Evolutionary conservation across 108 stramenopile species (phyloP), one percentile per base, ranked within the genome.

Genomic region (Nitzschia sp.): DNA sequence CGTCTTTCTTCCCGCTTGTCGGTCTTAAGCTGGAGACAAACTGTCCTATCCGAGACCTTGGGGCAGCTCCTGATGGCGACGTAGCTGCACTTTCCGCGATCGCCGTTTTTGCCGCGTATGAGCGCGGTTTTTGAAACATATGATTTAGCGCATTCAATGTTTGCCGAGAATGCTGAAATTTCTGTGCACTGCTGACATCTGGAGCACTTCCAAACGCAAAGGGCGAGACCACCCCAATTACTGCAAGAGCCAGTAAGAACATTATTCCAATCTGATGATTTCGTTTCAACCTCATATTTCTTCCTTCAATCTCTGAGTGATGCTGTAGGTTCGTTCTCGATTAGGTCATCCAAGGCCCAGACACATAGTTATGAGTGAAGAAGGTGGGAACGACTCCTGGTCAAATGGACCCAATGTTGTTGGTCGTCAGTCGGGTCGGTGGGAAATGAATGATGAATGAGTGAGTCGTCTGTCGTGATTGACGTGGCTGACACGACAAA

Each of bases 11-110:
- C 21, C 73, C 66, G 11, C 29, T 17, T 34, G 38, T 30, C 3
- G 59, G 73, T 35, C 68, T 68, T n/a, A 66, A 34, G 9, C 45
- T 68, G 35, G 38, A 58, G 2, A 75, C 25, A 32, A 75, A 58
- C 46, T 29, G 9, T 44, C 66, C 46, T 13, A 68, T 21, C n/a
- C 58, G 63, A 19, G 72, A 73, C 30, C 19, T 58, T 29, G 34
- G 35, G 25, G 41, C 28, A n/a, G n/a, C 6, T 17, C n/a, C 50
- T 31, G 9, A 3, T 3, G 27, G 5, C 4, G 28, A 5, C 17
- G 55, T 29, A 31, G 55, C 9, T 8, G 28, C 33, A 9, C 25
- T 44, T 34, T 23, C 34, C 4, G 46, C 11, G 25, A 38, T 21
- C 23, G 13, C 21, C 6, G 15, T 25, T 34, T 32, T 21, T 34